A percentile compares a stretch with the other conserved stretches of the same genome.
Evolutionary conservation across 257 asterid genomes (phyloP).

Genomic region (Penstemon newberryi): DNA sequence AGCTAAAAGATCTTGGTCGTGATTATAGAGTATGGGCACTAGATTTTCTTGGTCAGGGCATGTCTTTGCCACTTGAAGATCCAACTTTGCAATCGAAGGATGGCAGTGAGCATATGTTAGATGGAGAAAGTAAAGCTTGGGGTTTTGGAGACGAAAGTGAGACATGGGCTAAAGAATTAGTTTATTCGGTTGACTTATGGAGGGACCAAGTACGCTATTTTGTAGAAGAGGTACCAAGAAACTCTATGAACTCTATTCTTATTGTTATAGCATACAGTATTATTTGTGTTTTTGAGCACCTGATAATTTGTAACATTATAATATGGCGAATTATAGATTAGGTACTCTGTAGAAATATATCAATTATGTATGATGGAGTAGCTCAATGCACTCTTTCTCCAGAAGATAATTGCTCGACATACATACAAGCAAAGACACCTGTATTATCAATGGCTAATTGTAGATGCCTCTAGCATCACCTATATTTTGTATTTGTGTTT

Average conservation of each 20-base stretch:
- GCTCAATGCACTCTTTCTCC: too few species aligned
- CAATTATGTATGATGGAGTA: too few species aligned
- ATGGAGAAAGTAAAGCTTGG: constrained; percentile 52
- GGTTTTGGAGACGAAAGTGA: constrained; percentile 90
- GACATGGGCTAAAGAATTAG: constrained; percentile 84
- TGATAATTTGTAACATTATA: constrained; percentile 2
- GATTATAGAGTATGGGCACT: constrained; percentile 75
- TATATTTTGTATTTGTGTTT: neutral
- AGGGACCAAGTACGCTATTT: constrained; percentile 78
- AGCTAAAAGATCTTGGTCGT: constrained; percentile 87
- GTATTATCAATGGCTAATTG: neutral
- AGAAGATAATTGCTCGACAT: too few species aligned
- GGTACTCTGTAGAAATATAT: too few species aligned
- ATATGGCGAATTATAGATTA: too few species aligned
- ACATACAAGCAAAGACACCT: too few species aligned
- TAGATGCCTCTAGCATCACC: neutral
- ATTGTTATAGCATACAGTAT: neutral
- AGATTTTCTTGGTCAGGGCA: constrained; percentile 92
- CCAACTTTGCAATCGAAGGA: constrained; percentile 53
- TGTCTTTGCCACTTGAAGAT: constrained; percentile 78
- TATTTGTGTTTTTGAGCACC: neutral
- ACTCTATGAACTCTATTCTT: constrained; percentile 4
- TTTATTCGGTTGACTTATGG: constrained; percentile 87
- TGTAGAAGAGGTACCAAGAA: constrained; percentile 67
- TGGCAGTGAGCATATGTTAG: constrained; percentile 34